Percentiles rank a stretch among this genome's conserved stretches.
phyloP scores from a whole-genome alignment of 257 asterid genomes.

The Paulownia fortunei region DNA sequence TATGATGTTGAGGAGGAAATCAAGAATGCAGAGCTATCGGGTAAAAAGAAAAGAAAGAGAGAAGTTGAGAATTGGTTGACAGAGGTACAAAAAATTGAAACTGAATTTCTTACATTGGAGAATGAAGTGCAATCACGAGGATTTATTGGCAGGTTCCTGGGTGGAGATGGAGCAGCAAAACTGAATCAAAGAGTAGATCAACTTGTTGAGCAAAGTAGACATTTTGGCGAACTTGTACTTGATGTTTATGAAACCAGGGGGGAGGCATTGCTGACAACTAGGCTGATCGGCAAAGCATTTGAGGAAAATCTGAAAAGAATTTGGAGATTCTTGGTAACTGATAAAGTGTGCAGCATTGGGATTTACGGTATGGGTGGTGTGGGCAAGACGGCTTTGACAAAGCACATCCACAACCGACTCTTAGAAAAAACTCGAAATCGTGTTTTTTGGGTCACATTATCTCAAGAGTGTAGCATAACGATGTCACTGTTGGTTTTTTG shows the following conservation, averaged over 20 bases:
- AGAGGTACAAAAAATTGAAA: not conserved
- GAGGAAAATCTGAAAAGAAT: too few species aligned
- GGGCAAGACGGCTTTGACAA: too few species aligned
- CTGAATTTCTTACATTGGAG: not conserved
- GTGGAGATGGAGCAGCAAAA: not conserved
- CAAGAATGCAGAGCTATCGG: not conserved
- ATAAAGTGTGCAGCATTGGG: too few species aligned
- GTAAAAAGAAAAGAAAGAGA: conserved; percentile 17
- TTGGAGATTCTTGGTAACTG: too few species aligned
- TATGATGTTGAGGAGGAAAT: too few species aligned
- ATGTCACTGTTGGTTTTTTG: too few species aligned
- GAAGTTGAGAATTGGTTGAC: conserved; percentile 17
- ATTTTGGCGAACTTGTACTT: not conserved
- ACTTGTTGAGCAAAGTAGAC: too few species aligned
- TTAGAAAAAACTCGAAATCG: not conserved
- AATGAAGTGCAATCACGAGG: too few species aligned
- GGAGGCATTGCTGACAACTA: too few species aligned
- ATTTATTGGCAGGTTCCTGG: not conserved
- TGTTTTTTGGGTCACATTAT: conserved; percentile 32
- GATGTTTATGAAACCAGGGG: not conserved
- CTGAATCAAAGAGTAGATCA: not conserved
- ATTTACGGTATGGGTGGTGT: too few species aligned
- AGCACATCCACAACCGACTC: too few species aligned
- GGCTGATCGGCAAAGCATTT: too few species aligned
- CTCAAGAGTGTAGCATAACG: not conserved